phyloP scores from a whole-genome alignment of 805 yeast genomes.

The Pichia sporocuriosa region DNA sequence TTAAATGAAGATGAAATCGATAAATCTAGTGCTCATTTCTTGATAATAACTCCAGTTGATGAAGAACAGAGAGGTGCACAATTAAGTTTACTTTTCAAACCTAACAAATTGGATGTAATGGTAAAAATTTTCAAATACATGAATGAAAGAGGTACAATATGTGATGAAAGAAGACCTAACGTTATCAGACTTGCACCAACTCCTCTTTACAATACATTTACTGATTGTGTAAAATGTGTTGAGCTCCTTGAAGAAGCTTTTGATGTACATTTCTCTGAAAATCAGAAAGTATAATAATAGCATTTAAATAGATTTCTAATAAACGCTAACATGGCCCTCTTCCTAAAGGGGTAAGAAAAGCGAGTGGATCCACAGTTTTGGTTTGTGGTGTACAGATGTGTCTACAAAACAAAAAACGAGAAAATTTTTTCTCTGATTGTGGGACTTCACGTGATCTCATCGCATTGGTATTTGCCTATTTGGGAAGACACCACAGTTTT shows the following conservation, averaged over 20 bases:
- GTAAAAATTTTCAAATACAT: constrained; percentile 46
- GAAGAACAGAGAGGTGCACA: constrained; percentile 69
- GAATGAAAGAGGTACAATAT: constrained; percentile 55
- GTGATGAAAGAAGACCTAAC: constrained; percentile 85
- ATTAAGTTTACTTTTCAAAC: constrained; percentile 63
- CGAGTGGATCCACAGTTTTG: no score
- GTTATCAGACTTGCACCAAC: constrained; percentile 88
- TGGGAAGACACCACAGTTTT: no score
- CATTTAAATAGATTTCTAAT: no score
- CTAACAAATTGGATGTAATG: constrained; percentile 49
- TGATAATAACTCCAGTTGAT: constrained; percentile 67
- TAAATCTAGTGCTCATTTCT: constrained; percentile 34
- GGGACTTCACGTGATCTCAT: no score
- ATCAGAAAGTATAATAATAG: no score
- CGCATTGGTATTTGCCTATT: no score
- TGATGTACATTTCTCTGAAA: constrained; percentile 8
- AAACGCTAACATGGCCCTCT: no score
- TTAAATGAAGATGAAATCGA: neutral
- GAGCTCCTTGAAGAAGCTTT: constrained; percentile 38
- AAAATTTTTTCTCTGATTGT: no score
- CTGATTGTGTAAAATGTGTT: constrained; percentile 49
- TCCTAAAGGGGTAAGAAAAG: no score
- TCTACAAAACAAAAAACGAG: no score
- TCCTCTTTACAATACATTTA: constrained; percentile 74
- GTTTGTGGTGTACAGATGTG: no score